These are phyloP conservation scores for Thelonectria discophora DNA, from an alignment of 2,329 filamentous ascomycete genomes.

Conservation along the genomic window DNA sequence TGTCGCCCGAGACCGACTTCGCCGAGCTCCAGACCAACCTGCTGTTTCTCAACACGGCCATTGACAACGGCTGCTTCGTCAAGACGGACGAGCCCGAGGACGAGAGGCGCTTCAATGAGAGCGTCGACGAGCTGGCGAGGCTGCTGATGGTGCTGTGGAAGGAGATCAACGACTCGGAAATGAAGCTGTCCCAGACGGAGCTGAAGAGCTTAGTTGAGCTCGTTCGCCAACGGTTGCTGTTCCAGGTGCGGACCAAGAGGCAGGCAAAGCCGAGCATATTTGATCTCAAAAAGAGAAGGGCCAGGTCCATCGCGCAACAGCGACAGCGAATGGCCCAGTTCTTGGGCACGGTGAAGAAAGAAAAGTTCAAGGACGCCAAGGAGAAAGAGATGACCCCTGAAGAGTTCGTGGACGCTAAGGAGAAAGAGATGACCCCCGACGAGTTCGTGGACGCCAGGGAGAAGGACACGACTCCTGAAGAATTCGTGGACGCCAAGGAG, in stretches of 20 bases:
- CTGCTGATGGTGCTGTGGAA: constrained; percentile 66
- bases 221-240: constrained; percentile 76
- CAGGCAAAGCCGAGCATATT: constrained; percentile 64
- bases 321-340: constrained; percentile 62
- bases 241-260: constrained; percentile 73
- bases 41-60: constrained; percentile 75
- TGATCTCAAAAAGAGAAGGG: constrained; percentile 49
- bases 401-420: constrained; percentile 29
- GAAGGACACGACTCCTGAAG: too few species aligned
- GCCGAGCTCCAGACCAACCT: constrained; percentile 71
- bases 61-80: constrained; percentile 67
- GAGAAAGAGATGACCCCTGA: constrained; percentile 1
- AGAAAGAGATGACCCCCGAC: too few species aligned
- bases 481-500: constrained; percentile 30
- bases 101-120: constrained; percentile 69
- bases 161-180: constrained; percentile 78
- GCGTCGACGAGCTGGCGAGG: constrained; percentile 72
- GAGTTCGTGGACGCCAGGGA: constrained; percentile 30
- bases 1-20: constrained; percentile 71
- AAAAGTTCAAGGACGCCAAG: constrained; percentile 29
- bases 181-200: constrained; percentile 76
- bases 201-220: constrained; percentile 80
- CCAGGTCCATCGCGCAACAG: constrained; percentile 54
- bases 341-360: constrained; percentile 42
- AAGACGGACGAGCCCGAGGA: constrained; percentile 42